These are phyloP conservation scores for Iberis pinnata DNA, from an alignment of 345 rosid genomes.

Conservation along the genomic window DNA sequence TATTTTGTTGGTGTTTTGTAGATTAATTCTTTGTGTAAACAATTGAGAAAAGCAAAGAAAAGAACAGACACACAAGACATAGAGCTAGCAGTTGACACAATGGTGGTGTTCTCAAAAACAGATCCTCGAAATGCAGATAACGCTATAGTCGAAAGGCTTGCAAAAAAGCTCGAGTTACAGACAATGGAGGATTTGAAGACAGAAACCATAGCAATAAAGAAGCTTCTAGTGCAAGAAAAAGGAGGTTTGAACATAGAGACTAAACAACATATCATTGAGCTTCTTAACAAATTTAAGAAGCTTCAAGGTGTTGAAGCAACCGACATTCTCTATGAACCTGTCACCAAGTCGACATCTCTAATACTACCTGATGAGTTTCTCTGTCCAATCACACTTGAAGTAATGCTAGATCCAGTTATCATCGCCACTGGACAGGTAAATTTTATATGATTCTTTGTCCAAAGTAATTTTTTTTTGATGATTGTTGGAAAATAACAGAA, in stretches of 20 bases:
- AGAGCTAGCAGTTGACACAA: slow-evolving; percentile 73
- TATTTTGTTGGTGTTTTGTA: slow-evolving; percentile 10
- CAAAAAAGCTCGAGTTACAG: slow-evolving; percentile 61
- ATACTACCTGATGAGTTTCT: slow-evolving; percentile 69
- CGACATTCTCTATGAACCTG: slow-evolving; percentile 34
- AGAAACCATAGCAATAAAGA: slow-evolving; percentile 51
- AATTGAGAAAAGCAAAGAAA: slow-evolving; percentile 49
- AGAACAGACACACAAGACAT: slow-evolving; percentile 77
- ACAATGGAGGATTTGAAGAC: slow-evolving; percentile 44
- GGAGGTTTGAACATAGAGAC: slow-evolving; percentile 36
- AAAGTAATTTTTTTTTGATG: not conserved
- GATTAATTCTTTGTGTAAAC: slow-evolving; percentile 46
- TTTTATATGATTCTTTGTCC: not conserved
- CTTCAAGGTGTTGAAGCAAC: slow-evolving; percentile 49
- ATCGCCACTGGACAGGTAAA: slow-evolving; percentile 73
- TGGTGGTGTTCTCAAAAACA: slow-evolving; percentile 56
- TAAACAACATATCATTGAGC: slow-evolving; percentile 44
- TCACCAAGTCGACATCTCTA: slow-evolving; percentile 38
- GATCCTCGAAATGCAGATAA: slow-evolving; percentile 58
- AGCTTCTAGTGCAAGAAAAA: slow-evolving; percentile 39
- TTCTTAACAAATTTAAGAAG: slow-evolving; percentile 61
- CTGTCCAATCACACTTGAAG: slow-evolving; percentile 72
- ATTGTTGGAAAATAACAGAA: slow-evolving; percentile 15
- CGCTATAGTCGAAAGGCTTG: slow-evolving; percentile 63
- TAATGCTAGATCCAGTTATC: slow-evolving; percentile 76